Percentiles rank a stretch among this genome's conserved stretches.
Conservation (phyloP, 345 rosid genomes). For the Punica granatum region DNA sequence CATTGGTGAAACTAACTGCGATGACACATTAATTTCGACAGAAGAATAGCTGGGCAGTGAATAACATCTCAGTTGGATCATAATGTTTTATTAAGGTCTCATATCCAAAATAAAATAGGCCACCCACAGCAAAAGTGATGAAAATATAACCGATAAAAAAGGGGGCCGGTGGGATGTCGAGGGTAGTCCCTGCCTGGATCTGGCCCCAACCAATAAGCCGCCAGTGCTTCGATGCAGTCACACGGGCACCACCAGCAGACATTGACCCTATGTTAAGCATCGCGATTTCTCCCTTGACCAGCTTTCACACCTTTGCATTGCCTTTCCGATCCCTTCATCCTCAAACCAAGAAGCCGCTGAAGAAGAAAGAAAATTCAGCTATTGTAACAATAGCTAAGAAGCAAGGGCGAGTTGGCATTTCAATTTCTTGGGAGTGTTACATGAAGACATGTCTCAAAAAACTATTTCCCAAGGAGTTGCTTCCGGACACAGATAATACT, state of each 20-base stretch:
- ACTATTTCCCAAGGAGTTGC: neutral
- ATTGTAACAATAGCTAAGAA: neutral
- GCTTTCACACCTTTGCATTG: conserved; percentile 88
- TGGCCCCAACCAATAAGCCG: conserved; percentile 96
- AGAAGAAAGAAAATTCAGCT: conserved; percentile 93
- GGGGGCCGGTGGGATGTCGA: conserved; percentile 61
- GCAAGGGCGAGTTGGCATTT: neutral
- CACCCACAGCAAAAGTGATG: conserved; percentile 3
- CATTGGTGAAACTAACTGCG: too few species aligned
- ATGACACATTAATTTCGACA: too few species aligned
- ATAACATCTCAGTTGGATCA: neutral
- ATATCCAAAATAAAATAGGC: neutral
- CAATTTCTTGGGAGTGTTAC: neutral
- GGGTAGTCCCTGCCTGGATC: conserved; percentile 86
- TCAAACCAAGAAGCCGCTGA: conserved; percentile 78
- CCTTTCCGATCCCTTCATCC: conserved; percentile 89
- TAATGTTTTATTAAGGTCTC: neutral
- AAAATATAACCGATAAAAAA: conserved; percentile 17
- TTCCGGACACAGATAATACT: neutral
- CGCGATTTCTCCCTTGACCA: conserved; percentile 81
- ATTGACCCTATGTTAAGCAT: conserved; percentile 94
- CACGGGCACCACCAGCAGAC: conserved; percentile 95
- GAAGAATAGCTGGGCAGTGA: neutral
- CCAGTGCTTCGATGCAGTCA: conserved; percentile 91
- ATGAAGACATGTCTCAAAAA: neutral